Evolutionary conservation across 805 yeast species (phyloP).

Genomic region (Candida namnaoensis): DNA sequence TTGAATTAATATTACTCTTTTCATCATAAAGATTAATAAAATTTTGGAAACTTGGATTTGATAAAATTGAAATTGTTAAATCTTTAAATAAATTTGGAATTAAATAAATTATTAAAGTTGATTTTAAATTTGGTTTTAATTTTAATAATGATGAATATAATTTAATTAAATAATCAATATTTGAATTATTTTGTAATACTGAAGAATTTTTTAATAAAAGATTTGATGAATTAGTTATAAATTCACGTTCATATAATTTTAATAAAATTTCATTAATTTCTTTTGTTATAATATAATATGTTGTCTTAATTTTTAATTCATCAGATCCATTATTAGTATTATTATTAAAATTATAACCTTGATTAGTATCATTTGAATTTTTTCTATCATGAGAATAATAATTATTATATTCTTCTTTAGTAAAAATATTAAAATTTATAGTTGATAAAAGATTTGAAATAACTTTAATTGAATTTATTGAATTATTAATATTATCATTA

Average conservation of each 20-base stretch:
- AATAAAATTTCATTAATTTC: constrained; percentile 6
- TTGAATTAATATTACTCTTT: too few species aligned
- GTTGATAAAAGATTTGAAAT: too few species aligned
- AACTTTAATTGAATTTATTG: too few species aligned
- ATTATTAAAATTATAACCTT: too few species aligned
- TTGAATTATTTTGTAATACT: background rate
- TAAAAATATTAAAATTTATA: too few species aligned
- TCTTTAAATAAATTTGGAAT: constrained; percentile 29
- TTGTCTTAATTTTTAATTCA: too few species aligned
- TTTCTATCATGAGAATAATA: too few species aligned
- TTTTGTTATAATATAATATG: constrained; percentile 5
- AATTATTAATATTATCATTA: too few species aligned
- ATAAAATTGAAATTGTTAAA: constrained; percentile 20
- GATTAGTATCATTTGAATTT: too few species aligned
- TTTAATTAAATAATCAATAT: constrained; percentile 9
- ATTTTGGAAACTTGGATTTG: constrained; percentile 10
- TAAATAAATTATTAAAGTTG: constrained; percentile 31
- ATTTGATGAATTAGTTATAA: constrained; percentile 16
- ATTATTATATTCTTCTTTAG: too few species aligned
- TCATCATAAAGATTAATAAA: background rate
- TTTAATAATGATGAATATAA: constrained; percentile 24
- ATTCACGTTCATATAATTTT: constrained; percentile 19
- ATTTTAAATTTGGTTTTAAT: constrained; percentile 27
- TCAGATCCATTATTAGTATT: too few species aligned
- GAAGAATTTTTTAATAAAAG: too few species aligned